A percentile compares a stretch with the other conserved stretches of the same genome.
Conservation (phyloP, 2,329 filamentous ascomycete genomes). For the Hypoxylon sp. region DNA sequence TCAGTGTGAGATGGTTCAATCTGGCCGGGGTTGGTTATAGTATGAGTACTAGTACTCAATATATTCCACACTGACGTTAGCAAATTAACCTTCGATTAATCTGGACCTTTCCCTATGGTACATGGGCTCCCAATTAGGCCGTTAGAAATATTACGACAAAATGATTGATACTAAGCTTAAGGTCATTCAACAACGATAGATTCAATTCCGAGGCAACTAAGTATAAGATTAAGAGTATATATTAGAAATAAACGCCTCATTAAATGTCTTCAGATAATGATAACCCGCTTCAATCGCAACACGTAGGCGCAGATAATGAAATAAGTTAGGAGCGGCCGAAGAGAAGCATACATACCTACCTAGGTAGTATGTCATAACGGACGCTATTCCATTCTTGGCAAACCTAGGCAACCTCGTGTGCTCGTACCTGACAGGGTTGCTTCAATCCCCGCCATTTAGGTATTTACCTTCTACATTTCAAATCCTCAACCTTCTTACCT, state of each 20-base stretch:
- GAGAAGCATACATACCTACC: not conserved
- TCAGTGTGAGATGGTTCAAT: too few relatives aligned
- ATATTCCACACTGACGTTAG: not conserved
- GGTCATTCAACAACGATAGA: too few relatives aligned
- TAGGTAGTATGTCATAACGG: conserved; percentile 6
- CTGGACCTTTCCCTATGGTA: not conserved
- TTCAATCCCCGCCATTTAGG: conserved; percentile 31
- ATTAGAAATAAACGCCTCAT: not conserved
- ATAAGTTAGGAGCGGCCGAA: not conserved
- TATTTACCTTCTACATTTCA: conserved; percentile 19
- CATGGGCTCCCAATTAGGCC: too few relatives aligned
- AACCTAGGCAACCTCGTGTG: not conserved
- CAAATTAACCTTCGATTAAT: not conserved
- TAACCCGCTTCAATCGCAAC: not conserved
- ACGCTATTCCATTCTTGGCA: conserved; percentile 27
- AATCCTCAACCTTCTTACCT: conserved; percentile 19
- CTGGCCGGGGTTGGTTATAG: too few relatives aligned
- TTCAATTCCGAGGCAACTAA: not conserved
- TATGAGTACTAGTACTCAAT: not conserved
- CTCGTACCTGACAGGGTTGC: conserved; percentile 36
- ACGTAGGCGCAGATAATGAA: not conserved
- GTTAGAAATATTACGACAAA: not conserved
- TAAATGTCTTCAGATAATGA: not conserved
- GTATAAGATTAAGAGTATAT: not conserved
- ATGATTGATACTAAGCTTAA: too few relatives aligned